Conservation (phyloP, 2,329 filamentous ascomycete genomes). For the Stagonosporopsis cucurbitacearum region DNA sequence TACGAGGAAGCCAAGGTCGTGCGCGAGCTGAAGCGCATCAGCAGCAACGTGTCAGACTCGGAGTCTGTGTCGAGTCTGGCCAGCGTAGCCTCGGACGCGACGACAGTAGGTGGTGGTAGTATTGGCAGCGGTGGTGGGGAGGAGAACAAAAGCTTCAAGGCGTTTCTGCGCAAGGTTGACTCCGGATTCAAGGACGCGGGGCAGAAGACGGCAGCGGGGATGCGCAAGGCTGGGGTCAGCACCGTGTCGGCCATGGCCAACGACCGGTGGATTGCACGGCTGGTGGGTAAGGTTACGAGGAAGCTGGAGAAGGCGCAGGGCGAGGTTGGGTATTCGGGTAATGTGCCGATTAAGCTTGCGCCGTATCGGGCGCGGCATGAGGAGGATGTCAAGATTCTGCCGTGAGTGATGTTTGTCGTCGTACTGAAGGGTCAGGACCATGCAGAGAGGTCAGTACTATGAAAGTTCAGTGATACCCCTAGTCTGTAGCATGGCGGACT, state of each 20-base stretch:
- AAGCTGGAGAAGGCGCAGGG: slow-evolving; percentile 58
- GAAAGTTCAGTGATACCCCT: too few relatives aligned
- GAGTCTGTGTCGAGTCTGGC: slow-evolving; percentile 21
- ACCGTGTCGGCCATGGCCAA: slow-evolving; percentile 55
- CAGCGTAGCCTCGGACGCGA: slow-evolving; percentile 30
- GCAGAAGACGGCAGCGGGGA: slow-evolving; percentile 50
- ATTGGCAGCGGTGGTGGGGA: too few relatives aligned
- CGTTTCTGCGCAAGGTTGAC: slow-evolving; percentile 34
- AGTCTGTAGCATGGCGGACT: too few relatives aligned
- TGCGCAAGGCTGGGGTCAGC: slow-evolving; percentile 56
- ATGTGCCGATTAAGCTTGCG: slow-evolving; percentile 54
- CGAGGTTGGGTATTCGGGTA: slow-evolving; percentile 59
- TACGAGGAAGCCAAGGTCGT: slow-evolving; percentile 46
- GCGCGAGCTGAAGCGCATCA: slow-evolving; percentile 38
- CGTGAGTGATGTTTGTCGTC: slow-evolving; percentile 18
- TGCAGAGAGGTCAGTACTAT: too few relatives aligned
- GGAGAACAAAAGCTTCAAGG: slow-evolving; percentile 34
- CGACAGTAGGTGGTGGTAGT: too few relatives aligned
- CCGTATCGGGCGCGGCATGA: slow-evolving; percentile 48
- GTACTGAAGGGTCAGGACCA: neutral
- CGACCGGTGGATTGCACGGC: slow-evolving; percentile 62
- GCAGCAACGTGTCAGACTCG: slow-evolving; percentile 28
- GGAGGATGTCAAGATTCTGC: slow-evolving; percentile 44
- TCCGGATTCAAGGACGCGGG: slow-evolving; percentile 41
- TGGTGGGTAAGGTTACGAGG: slow-evolving; percentile 59